Evolutionary conservation across 768 basidiomycete species (phyloP), one percentile per base, ranked within the genome.

Genomic region (Boletellus sp.): DNA sequence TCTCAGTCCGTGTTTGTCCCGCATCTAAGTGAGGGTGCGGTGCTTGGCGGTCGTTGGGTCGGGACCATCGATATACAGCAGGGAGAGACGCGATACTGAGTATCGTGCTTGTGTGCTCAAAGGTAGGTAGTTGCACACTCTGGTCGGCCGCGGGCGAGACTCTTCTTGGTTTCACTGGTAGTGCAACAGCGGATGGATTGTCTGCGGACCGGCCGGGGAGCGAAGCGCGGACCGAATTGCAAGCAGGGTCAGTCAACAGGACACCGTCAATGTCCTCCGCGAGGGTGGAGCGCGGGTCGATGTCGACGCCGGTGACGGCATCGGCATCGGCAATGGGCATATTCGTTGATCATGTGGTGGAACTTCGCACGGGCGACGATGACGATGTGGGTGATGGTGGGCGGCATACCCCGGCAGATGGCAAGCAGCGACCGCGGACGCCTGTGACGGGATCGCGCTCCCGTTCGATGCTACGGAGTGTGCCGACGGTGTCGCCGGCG

Each of bases 31-130:
- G 54, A 67, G 24, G 39, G 67, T 56, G 62, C 63, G 53, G 42
- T 72, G 51, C 60, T 58, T 28, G 61, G 66, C 32, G 66, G 65
- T 50, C 60, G 63, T 37, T 53, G 69, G 24, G 31, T 67, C 6
- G 66, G 63, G 3, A 42, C 8, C 7, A 50, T 66, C 9, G 54
- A 64, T n/a, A 11, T 60, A 8, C 56, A 62, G 5, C 37, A 36
- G 4, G 68, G 55, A 63, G 40, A 33, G 20, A 9, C 59, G 57
- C 6, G 59, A 68, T 26, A 41, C 36, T 6, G 50, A 51, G 11
- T 50, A 58, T 37, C 47, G 19, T 17, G 35, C 20, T 12, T 54
- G 54, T 36, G 26, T 15, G 3, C 34, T 15, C 23, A 10, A 19
- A 3, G n/a, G 13, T 26, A 19, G 19, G 15, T n/a, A n/a, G n/a